Conservation (phyloP, 2,329 filamentous ascomycete genomes). For the Claviceps sp. region DNA sequence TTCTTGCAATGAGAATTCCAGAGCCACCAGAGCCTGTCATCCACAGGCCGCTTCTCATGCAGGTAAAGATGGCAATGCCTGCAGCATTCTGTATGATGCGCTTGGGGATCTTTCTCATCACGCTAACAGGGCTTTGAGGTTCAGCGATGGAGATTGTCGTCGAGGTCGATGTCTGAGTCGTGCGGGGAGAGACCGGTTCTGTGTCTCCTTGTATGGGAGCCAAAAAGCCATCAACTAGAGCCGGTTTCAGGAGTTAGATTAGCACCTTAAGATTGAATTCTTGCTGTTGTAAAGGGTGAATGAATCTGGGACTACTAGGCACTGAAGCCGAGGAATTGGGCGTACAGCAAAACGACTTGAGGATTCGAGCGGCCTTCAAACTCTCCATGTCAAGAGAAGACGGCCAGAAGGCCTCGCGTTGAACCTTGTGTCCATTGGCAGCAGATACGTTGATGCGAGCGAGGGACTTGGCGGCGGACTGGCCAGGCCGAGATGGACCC, state of each 20-base stretch:
- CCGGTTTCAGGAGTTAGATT: constrained; percentile 1
- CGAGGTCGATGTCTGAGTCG: constrained; percentile 16
- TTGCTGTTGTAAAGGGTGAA: background rate
- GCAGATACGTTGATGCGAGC: constrained; percentile 22
- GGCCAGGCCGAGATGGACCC: background rate
- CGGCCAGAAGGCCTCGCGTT: constrained; percentile 67
- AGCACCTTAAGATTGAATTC: background rate
- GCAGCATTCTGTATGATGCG: constrained; percentile 80
- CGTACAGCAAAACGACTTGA: constrained; percentile 79
- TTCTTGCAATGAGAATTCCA: constrained; percentile 71
- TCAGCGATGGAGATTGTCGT: constrained; percentile 5
- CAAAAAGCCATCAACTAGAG: constrained; percentile 42
- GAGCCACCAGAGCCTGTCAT: constrained; percentile 83
- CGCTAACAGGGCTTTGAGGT: constrained; percentile 36
- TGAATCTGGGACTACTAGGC: background rate
- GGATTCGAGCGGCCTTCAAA: constrained; percentile 79
- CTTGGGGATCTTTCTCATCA: constrained; percentile 71
- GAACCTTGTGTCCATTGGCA: constrained; percentile 20
- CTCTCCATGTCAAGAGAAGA: constrained; percentile 76
- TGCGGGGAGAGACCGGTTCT: background rate
- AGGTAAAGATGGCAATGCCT: constrained; percentile 86
- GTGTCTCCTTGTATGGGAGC: constrained; percentile 24
- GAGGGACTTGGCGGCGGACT: constrained; percentile 10
- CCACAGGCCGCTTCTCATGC: constrained; percentile 88
- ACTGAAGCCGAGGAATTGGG: background rate